Conservation (phyloP, 495 filamentous ascomycete genomes). For the Halenospora varia region DNA sequence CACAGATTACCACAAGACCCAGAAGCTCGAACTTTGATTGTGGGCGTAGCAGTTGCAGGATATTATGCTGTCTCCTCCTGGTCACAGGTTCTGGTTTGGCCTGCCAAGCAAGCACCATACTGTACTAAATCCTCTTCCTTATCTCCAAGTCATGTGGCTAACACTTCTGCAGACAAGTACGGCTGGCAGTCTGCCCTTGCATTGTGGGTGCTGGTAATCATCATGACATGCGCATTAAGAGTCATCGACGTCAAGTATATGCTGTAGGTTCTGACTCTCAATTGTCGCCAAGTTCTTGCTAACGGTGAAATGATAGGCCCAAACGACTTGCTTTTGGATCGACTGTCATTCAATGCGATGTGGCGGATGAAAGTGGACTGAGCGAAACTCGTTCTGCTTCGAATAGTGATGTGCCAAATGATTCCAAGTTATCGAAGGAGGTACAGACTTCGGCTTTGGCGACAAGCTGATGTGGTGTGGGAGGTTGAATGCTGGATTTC, state of each 20-base stretch:
- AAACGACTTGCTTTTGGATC: background rate
- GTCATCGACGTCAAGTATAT: slow-evolving; percentile 26
- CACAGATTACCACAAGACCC: slow-evolving; percentile 33
- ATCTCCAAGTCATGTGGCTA: slow-evolving; percentile 4
- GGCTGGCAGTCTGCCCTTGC: slow-evolving; percentile 37
- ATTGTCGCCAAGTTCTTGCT: background rate
- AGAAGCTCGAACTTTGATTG: slow-evolving; percentile 35
- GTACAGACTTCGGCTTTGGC: background rate
- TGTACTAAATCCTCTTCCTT: slow-evolving; percentile 21
- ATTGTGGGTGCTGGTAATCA: slow-evolving; percentile 32
- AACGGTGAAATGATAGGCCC: background rate
- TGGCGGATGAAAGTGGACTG: background rate
- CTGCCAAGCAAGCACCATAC: slow-evolving; percentile 35
- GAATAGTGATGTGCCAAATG: background rate
- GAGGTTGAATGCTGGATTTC: no score
- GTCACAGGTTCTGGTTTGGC: slow-evolving; percentile 41
- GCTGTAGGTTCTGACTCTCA: slow-evolving; percentile 18
- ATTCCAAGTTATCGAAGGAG: background rate
- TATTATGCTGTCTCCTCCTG: slow-evolving; percentile 36
- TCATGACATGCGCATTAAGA: slow-evolving; percentile 26
- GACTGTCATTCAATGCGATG: background rate
- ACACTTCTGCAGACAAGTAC: slow-evolving; percentile 26
- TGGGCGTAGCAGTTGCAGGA: slow-evolving; percentile 35
- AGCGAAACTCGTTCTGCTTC: background rate
- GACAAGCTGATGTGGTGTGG: background rate